phyloP scores from a whole-genome alignment of 1,284 basidiomycete genomes.

The Leucocoprinus gongylophorus region DNA sequence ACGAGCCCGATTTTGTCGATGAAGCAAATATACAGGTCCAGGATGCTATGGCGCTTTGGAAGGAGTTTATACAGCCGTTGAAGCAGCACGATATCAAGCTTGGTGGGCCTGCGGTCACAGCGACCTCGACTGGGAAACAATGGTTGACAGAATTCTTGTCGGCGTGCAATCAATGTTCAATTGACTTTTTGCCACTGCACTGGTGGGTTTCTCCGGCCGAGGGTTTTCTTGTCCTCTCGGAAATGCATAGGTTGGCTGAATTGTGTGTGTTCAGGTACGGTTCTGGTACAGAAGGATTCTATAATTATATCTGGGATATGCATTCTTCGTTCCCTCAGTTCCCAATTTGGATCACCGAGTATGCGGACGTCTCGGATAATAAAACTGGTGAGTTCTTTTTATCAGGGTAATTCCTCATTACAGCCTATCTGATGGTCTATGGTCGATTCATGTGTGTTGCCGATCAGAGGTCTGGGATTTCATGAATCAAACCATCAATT shows the following conservation, averaged over 20 bases:
- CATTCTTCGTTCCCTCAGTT: slow-evolving; percentile 37
- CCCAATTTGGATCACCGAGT: slow-evolving; percentile 59
- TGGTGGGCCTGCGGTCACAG: slow-evolving; percentile 62
- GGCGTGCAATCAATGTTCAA: slow-evolving; percentile 45
- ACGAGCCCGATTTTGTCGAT: slow-evolving; percentile 52
- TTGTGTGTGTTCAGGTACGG: slow-evolving; percentile 40
- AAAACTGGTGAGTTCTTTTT: slow-evolving; percentile 25
- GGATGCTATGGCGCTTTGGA: slow-evolving; percentile 54
- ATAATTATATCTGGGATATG: slow-evolving; percentile 45
- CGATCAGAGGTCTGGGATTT: slow-evolving; percentile 34
- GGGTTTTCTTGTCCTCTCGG: background rate
- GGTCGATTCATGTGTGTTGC: background rate
- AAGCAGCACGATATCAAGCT: slow-evolving; percentile 45
- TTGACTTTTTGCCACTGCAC: slow-evolving; percentile 40
- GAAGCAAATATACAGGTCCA: slow-evolving; percentile 56
- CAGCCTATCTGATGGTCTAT: background rate
- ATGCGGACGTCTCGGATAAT: slow-evolving; percentile 39
- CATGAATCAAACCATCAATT: slow-evolving; percentile 36
- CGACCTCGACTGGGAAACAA: slow-evolving; percentile 43
- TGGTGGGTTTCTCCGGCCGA: slow-evolving; percentile 23
- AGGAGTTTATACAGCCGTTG: slow-evolving; percentile 55
- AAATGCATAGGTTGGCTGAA: background rate
- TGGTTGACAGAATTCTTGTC: slow-evolving; percentile 52
- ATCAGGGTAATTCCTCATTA: background rate
- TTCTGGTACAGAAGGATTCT: slow-evolving; percentile 41